Evolutionary conservation across 2,329 filamentous ascomycete species (phyloP).

Genomic region (Atkinsonella texensis): DNA sequence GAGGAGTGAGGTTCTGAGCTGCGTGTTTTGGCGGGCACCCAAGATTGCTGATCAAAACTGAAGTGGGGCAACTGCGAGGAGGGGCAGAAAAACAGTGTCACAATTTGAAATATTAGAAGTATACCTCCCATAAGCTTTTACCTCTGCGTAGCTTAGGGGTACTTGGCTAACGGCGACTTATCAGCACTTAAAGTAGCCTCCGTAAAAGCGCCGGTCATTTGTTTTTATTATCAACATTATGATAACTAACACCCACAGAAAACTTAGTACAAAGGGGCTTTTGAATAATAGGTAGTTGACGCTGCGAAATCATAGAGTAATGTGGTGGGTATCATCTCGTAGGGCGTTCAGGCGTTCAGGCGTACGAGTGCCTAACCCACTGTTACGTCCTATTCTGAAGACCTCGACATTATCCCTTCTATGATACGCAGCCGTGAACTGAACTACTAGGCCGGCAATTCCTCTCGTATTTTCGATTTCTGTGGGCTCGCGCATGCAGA

Average conservation of each 20-base stretch:
- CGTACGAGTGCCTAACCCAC: not conserved
- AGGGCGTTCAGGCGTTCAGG: not conserved
- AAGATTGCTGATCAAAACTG: conserved; percentile 5
- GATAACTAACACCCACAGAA: conserved; percentile 6
- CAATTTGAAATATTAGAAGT: not conserved
- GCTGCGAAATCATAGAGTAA: not conserved
- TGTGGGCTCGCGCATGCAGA: too few relatives aligned
- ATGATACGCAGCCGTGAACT: too few relatives aligned
- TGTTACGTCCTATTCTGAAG: too few relatives aligned
- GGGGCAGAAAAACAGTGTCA: conserved; percentile 13
- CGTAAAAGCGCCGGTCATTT: conserved; percentile 1
- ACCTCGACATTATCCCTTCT: too few relatives aligned
- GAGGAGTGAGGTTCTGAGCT: conserved; percentile 2
- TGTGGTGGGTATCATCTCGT: not conserved
- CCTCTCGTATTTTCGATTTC: too few relatives aligned
- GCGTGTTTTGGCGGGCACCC: conserved; percentile 3
- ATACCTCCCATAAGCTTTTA: not conserved
- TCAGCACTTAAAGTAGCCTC: not conserved
- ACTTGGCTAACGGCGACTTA: not conserved
- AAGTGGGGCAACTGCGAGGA: conserved; percentile 13
- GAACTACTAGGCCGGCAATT: too few relatives aligned
- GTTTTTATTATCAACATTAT: conserved; percentile 12
- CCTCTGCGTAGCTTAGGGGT: not conserved
- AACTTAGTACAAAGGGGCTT: not conserved
- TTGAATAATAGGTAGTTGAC: not conserved